Conservation (phyloP, 2,329 filamentous ascomycete species). For the Colletotrichum endophyticum region DNA sequence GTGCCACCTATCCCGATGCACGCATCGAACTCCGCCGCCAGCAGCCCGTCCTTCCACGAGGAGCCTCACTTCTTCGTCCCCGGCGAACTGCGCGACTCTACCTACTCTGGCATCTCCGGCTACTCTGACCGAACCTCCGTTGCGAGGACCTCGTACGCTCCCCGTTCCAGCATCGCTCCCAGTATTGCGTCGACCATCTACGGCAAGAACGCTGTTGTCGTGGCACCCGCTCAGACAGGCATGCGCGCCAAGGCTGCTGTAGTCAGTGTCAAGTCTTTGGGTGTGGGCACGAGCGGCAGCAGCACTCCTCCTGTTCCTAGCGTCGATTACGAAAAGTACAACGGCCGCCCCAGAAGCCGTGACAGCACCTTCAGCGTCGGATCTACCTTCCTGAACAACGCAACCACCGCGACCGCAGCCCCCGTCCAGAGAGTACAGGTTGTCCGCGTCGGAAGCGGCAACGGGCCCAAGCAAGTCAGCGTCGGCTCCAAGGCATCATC, state of each 20-base stretch:
- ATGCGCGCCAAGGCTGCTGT: conserved; percentile 89
- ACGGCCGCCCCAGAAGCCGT: conserved; percentile 55
- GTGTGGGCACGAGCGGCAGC: conserved; percentile 57
- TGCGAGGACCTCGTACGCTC: conserved; percentile 62
- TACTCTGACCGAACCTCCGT: conserved; percentile 67
- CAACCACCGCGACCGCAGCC: conserved; percentile 61
- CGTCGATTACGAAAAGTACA: conserved; percentile 70
- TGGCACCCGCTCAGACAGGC: conserved; percentile 84
- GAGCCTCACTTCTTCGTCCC: conserved; percentile 95
- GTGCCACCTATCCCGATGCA: conserved; percentile 87
- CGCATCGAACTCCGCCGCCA: conserved; percentile 54
- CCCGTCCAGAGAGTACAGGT: conserved; percentile 61
- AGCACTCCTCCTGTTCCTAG: conserved; percentile 74
- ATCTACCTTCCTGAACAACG: conserved; percentile 71
- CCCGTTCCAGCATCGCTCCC: conserved; percentile 77
- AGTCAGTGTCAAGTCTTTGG: conserved; percentile 84
- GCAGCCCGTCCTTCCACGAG: conserved; percentile 62
- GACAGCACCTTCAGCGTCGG: conserved; percentile 70
- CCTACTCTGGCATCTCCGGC: conserved; percentile 79
- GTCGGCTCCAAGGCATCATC: conserved; percentile 36
- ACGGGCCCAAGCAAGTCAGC: conserved; percentile 47
- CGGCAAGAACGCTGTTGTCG: conserved; percentile 84
- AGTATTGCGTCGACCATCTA: conserved; percentile 95
- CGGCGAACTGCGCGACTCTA: conserved; percentile 87
- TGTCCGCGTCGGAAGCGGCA: conserved; percentile 59